Conservation (phyloP, 2,329 filamentous ascomycete genomes). For the Tolypocladium amazonense region DNA sequence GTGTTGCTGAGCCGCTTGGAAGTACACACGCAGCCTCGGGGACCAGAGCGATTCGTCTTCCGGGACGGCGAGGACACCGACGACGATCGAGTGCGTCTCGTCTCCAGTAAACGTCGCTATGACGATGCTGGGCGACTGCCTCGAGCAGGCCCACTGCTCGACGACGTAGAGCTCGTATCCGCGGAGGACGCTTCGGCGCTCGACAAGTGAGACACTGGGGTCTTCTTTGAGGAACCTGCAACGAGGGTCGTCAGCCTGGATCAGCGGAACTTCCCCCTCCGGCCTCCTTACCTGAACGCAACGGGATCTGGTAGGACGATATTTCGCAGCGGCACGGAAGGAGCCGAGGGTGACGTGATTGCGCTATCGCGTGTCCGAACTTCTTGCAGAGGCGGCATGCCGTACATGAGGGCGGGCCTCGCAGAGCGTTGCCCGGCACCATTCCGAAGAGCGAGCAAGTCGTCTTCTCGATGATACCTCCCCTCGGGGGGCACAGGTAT, state of each 20-base stretch:
- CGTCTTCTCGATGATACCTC: conserved; percentile 4
- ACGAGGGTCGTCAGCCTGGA: conserved; percentile 2
- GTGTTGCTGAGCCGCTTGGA: conserved; percentile 74
- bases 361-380: conserved; percentile 5
- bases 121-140: conserved; percentile 78
- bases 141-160: conserved; percentile 95
- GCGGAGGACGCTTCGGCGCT: conserved; percentile 56
- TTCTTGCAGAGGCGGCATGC: neutral
- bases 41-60: conserved; percentile 75
- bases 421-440: neutral
- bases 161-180: conserved; percentile 93
- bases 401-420: conserved; percentile 1
- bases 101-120: conserved; percentile 93
- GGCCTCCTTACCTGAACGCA: conserved; percentile 41
- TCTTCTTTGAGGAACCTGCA: conserved; percentile 76
- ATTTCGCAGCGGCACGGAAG: conserved; percentile 26
- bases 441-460: neutral
- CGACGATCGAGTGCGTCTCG: conserved; percentile 63
- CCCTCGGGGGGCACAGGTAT: conserved; percentile 4
- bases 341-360: conserved; percentile 5
- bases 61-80: conserved; percentile 72
- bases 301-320: conserved; percentile 50
- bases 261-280: too few relatives aligned
- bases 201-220: conserved; percentile 60
- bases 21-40: conserved; percentile 67